A percentile compares a stretch with the other conserved stretches of the same genome.
phyloP scores from a whole-genome alignment of 805 yeast species.

The Yarrowia hollandica region DNA sequence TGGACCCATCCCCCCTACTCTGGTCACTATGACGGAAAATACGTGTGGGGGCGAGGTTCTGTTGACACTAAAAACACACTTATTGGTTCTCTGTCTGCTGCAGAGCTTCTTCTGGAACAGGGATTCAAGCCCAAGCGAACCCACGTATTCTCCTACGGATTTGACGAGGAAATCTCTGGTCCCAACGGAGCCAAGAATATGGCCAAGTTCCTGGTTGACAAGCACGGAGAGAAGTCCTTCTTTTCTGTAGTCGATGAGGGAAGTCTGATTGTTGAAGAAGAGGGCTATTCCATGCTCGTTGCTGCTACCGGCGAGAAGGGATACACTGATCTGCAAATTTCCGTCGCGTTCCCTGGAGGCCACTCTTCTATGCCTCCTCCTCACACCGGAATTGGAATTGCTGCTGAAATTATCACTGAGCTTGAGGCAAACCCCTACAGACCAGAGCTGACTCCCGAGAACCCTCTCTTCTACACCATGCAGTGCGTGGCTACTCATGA shows the following conservation, averaged over 20 bases:
- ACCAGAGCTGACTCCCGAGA: slow-evolving; percentile 50
- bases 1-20: slow-evolving; percentile 71
- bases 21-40: slow-evolving; percentile 67
- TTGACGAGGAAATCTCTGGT: slow-evolving; percentile 78
- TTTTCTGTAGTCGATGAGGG: slow-evolving; percentile 76
- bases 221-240: slow-evolving; percentile 61
- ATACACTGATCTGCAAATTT: slow-evolving; percentile 48
- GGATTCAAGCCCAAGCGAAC: slow-evolving; percentile 64
- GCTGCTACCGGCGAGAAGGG: slow-evolving; percentile 62
- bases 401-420: slow-evolving; percentile 46
- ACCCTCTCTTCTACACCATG: slow-evolving; percentile 59
- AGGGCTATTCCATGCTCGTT: slow-evolving; percentile 32
- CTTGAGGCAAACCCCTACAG: slow-evolving; percentile 60
- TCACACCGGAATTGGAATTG: slow-evolving; percentile 70
- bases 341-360: slow-evolving; percentile 63
- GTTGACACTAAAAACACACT: slow-evolving; percentile 72
- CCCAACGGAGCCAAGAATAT: slow-evolving; percentile 57
- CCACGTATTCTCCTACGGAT: slow-evolving; percentile 66
- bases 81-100: slow-evolving; percentile 63
- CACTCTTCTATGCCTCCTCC: slow-evolving; percentile 75
- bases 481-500: slow-evolving; percentile 65
- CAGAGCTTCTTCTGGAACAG: slow-evolving; percentile 53
- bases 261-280: slow-evolving; percentile 43
- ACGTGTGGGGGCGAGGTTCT: slow-evolving; percentile 76
- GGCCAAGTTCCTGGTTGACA: slow-evolving; percentile 49